Conservation (phyloP, 176 grass and related monocot genomes). For the Eleusine indica region DNA sequence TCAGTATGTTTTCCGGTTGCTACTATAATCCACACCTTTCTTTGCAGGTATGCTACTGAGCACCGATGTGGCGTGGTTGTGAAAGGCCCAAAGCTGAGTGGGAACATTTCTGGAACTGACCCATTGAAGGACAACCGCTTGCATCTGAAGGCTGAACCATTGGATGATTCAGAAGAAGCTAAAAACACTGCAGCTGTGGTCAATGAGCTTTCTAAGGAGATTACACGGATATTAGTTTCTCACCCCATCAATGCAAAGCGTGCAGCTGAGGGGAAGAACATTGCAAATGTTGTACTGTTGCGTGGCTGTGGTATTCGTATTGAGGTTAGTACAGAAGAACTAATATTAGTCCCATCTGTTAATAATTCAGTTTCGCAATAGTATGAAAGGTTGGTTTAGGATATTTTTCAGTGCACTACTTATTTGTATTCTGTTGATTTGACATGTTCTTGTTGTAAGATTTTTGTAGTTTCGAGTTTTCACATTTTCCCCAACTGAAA, state of each 20-base stretch:
- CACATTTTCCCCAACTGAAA: constrained; percentile 8
- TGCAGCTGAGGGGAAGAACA: constrained; percentile 70
- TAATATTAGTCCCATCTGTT: background rate
- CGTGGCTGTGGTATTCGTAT: constrained; percentile 90
- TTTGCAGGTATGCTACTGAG: constrained; percentile 87
- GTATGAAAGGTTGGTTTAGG: background rate
- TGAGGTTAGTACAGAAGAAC: constrained; percentile 68
- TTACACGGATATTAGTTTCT: constrained; percentile 66
- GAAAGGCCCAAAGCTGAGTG: constrained; percentile 91
- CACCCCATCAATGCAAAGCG: constrained; percentile 84
- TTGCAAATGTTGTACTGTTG: constrained; percentile 87
- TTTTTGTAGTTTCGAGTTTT: background rate
- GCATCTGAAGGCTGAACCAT: constrained; percentile 76
- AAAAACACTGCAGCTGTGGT: constrained; percentile 82
- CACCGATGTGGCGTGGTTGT: constrained; percentile 96
- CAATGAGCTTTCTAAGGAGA: constrained; percentile 92
- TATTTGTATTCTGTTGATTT: background rate
- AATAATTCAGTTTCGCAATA: background rate
- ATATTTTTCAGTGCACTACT: background rate
- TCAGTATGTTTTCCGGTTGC: background rate
- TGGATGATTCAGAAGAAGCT: constrained; percentile 85
- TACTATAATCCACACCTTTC: background rate
- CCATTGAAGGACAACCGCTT: constrained; percentile 90
- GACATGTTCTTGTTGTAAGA: background rate
- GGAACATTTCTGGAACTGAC: constrained; percentile 98